Evolutionary conservation across 345 rosid species (phyloP).

Genomic region (Geranium rotundifolium): DNA sequence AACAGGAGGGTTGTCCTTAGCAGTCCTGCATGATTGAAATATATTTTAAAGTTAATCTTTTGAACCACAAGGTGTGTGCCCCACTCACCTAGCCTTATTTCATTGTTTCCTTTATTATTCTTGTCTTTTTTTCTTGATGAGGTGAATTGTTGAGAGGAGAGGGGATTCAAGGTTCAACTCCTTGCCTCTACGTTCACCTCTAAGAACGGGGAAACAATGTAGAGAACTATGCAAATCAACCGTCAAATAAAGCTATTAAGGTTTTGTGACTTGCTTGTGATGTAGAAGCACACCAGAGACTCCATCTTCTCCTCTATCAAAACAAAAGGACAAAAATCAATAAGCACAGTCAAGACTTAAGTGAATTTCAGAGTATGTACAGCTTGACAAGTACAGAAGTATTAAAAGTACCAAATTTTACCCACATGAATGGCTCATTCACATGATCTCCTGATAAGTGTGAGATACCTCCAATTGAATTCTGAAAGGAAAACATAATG

Average conservation of each 20-base stretch:
- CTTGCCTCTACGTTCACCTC: constrained; percentile 15
- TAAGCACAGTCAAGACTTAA: constrained; percentile 4
- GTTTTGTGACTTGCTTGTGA: constrained; percentile 98
- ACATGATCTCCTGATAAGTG: constrained; percentile 90
- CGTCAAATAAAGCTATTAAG: constrained; percentile 49
- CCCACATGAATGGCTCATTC: constrained; percentile 91
- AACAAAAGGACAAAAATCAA: constrained; percentile 3
- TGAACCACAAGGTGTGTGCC: background rate
- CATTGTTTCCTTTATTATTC: too few relatives aligned
- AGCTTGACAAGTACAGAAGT: background rate
- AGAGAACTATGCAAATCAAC: constrained; percentile 73
- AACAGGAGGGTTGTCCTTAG: constrained; percentile 87
- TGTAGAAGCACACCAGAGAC: constrained; percentile 97
- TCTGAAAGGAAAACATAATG: constrained; percentile 39
- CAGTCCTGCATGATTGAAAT: constrained; percentile 47
- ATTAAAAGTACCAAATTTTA: constrained; percentile 11
- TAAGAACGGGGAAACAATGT: constrained; percentile 24
- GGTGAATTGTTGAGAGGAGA: background rate
- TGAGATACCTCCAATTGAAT: constrained; percentile 82
- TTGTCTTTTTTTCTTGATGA: background rate
- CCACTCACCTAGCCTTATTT: background rate
- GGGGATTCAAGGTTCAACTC: background rate
- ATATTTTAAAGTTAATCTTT: background rate
- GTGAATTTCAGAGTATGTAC: constrained; percentile 5
- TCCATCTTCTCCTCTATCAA: constrained; percentile 83